Base-by-base conservation (phyloP, 352 stramenopile genomes). In the Phytophthora vignae region DNA sequence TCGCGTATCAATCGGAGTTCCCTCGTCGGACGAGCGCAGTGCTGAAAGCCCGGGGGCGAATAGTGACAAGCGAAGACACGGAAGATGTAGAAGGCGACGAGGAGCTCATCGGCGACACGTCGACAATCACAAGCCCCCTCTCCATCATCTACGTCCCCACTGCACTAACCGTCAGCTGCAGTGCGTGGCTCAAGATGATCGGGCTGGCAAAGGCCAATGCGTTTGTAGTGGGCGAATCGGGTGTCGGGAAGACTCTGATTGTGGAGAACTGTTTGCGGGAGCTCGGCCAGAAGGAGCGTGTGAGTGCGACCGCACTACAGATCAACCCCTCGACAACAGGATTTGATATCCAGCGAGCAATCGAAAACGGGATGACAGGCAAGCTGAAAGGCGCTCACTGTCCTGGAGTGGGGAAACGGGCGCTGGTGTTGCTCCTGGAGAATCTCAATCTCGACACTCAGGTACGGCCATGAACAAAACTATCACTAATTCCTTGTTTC, bases 371-470 rank as follows among this genome's bases (percentile, higher is more conserved):
- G 2, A 71, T 90, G 21, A 69, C 78, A 5, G 73, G 81, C 1
- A 90, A 89, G 60, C 71, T 92, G 53, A 87, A 85, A 75, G 80
- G 79, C 27, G 64, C 85, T 2, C 85, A 87, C 33, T 91, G 84
- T 49, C 83, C 86, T 38, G 69, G 71, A 4, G 74, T 82, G 2
- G 86, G 84, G 0, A 91, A 82, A 31, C 67, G 76, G 38, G 73
- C 70, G 2, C 48, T 88, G 5, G 33, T 90, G n/a, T 19, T 90
- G 9, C 55, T 78, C 1, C 55, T 92, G 55, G 84, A 92, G 27
- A 90, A 92, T 56, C 50, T 92, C 7, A 90, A 92, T 52, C 50
- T 90, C 17, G 82, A 90, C 46, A 75, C 60, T 0, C 71, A 84
- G 79, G 83, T 90, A 44, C 33, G 50, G 22, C 5, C 42, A 7